A percentile compares a stretch with the other conserved stretches of the same genome.
These are phyloP conservation scores for Dactylellina leptospora DNA, from an alignment of 2,329 filamentous ascomycete species.

Conservation along the genomic window DNA sequence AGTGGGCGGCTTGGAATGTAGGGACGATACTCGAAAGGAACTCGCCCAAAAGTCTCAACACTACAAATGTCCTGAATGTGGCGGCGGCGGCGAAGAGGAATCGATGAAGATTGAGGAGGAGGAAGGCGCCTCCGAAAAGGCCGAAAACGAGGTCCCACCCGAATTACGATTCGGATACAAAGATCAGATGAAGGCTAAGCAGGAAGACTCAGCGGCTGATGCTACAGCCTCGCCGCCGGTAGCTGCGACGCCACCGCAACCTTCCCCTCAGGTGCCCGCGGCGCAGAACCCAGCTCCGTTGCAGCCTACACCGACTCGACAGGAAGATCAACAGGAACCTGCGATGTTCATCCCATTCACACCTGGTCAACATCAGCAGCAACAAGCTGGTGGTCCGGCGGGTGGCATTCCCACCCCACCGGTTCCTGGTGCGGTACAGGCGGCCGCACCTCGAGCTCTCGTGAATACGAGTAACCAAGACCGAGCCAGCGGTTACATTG, in stretches of 20 bases:
- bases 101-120: constrained; percentile 59
- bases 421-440: constrained; percentile 15
- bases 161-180: constrained; percentile 74
- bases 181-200: constrained; percentile 71
- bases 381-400: neutral
- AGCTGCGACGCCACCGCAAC: neutral
- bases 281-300: constrained; percentile 2
- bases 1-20: constrained; percentile 85
- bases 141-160: constrained; percentile 64
- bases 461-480: constrained; percentile 21
- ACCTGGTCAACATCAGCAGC: constrained; percentile 21
- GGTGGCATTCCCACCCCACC: constrained; percentile 9
- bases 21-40: constrained; percentile 71
- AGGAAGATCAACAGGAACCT: constrained; percentile 22
- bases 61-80: constrained; percentile 77
- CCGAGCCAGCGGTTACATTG: constrained; percentile 30
- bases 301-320: constrained; percentile 9
- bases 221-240: neutral
- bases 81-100: constrained; percentile 62
- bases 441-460: constrained; percentile 14
- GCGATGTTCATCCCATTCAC: constrained; percentile 46
- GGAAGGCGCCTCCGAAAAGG: constrained; percentile 59
- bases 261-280: neutral
- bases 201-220: constrained; percentile 29
- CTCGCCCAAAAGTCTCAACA: constrained; percentile 73